Evolutionary conservation across 352 stramenopile species (phyloP).

Genomic region (Pythium oligandrum): DNA sequence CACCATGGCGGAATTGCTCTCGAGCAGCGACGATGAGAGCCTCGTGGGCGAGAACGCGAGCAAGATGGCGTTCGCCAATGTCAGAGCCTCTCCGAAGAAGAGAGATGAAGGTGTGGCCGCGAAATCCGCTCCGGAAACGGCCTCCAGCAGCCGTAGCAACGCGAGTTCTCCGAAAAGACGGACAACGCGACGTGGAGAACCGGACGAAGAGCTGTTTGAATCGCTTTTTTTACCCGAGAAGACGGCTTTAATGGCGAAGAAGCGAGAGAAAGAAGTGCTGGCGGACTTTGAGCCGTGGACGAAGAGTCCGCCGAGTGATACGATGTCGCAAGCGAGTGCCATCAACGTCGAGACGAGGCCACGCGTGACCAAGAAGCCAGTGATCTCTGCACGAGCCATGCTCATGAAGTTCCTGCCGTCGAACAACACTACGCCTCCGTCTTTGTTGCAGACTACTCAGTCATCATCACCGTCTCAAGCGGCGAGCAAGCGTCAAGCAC

Average conservation of each 20-base stretch:
- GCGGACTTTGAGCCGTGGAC: slow-evolving; percentile 17
- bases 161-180: neutral
- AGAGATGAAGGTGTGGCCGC: too few species aligned
- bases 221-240: slow-evolving; percentile 18
- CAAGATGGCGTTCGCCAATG: too few species aligned
- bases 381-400: slow-evolving; percentile 59
- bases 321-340: too few species aligned
- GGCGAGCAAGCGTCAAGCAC: slow-evolving; percentile 6
- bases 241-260: neutral
- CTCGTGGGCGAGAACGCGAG: slow-evolving; percentile 15
- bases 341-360: too few species aligned
- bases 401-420: slow-evolving; percentile 44
- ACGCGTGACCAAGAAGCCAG: slow-evolving; percentile 25
- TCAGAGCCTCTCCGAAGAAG: too few species aligned
- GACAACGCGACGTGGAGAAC: too few species aligned
- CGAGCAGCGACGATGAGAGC: slow-evolving; percentile 52
- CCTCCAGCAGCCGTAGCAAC: neutral
- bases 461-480: too few species aligned
- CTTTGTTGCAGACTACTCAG: neutral
- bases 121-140: neutral
- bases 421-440: neutral
- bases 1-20: slow-evolving; percentile 57
- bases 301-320: slow-evolving; percentile 5
- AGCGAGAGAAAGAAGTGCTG: neutral
- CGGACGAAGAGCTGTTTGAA: slow-evolving; percentile 21